Conservation (phyloP, 176 grass and related monocot species). For the Stipa capillata region DNA sequence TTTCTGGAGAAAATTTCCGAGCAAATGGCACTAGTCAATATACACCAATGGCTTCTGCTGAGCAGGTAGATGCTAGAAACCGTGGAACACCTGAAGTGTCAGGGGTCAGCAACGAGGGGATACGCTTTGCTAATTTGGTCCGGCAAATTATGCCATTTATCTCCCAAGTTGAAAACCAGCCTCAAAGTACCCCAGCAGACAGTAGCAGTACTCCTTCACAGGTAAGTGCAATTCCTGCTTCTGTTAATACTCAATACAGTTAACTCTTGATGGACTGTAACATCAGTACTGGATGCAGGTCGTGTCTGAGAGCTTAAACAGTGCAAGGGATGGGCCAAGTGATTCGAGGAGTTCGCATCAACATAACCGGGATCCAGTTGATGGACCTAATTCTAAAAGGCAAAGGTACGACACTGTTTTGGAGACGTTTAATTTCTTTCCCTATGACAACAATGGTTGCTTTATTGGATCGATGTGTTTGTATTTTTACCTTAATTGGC, state of each 20-base stretch:
- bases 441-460: neutral
- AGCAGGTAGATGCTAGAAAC: slow-evolving; percentile 34
- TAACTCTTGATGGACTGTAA: neutral
- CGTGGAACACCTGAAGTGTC: slow-evolving; percentile 26
- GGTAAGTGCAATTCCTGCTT: slow-evolving; percentile 29
- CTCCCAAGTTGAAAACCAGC: slow-evolving; percentile 42
- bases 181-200: slow-evolving; percentile 25
- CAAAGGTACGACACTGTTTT: slow-evolving; percentile 45
- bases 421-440: neutral
- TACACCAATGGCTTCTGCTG: slow-evolving; percentile 24
- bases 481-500: neutral
- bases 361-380: slow-evolving; percentile 39
- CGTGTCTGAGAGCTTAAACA: slow-evolving; percentile 32
- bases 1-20: slow-evolving; percentile 36
- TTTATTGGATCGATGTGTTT: neutral
- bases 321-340: slow-evolving; percentile 34
- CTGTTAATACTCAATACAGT: neutral
- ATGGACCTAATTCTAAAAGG: slow-evolving; percentile 75
- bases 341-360: slow-evolving; percentile 47
- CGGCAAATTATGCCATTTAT: slow-evolving; percentile 85
- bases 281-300: slow-evolving; percentile 31
- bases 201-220: slow-evolving; percentile 12
- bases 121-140: slow-evolving; percentile 71
- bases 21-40: slow-evolving; percentile 39
- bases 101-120: slow-evolving; percentile 52